Base-by-base conservation (phyloP, 1,284 basidiomycete species). In the Pseudozyma tsukubaensis region DNA sequence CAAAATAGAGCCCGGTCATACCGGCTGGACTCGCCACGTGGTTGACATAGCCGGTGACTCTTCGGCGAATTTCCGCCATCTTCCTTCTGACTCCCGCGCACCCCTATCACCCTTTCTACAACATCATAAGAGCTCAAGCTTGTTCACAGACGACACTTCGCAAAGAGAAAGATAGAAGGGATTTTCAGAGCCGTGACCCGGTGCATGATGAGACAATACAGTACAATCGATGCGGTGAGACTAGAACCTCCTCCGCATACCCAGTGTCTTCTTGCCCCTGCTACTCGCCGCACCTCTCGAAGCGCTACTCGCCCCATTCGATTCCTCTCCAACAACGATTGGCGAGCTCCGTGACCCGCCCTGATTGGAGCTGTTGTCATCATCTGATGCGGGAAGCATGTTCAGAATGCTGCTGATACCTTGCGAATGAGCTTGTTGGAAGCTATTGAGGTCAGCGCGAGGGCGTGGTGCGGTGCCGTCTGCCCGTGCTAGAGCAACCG, bases 371-470 rank as follows among this genome's bases (percentile, higher is more conserved):
- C 16, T 48, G 19, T 42, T 14, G 34, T 47, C 45, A 4, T 19
- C 43, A 13, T 18, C 34, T 8, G 43, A 50, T 8, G 59, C 48
- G 4, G 67, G 67, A 1, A 75, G 29, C 50, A 75, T 59, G 18
- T 55, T 59, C 16, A 71, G 32, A 2, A 75, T 59, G 19, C 54
- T 71, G 37, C 35, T 64, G 16, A 75, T 58, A 9, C 63, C 50
- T 7, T 58, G 43, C 9, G 59, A 56, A 49, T 75, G 67, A 35
- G 63, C 68, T 47, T 75, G 63, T 24, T 76, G 72, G 36, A 78
- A 78, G 45, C 72, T 76, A 45, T 53, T 69, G 34, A 78, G 58
- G 32, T 72, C 73, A 1, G 76, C 76, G 16, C 64, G 48, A 1
- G 65, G 72, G 12, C 72, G 44, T 0, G 67, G 68, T 11, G 61